Evolutionary conservation across 2,329 filamentous ascomycete genomes (phyloP), one percentile per base, ranked within the genome.

Genomic region (Aspergillus pseudotamarii): DNA sequence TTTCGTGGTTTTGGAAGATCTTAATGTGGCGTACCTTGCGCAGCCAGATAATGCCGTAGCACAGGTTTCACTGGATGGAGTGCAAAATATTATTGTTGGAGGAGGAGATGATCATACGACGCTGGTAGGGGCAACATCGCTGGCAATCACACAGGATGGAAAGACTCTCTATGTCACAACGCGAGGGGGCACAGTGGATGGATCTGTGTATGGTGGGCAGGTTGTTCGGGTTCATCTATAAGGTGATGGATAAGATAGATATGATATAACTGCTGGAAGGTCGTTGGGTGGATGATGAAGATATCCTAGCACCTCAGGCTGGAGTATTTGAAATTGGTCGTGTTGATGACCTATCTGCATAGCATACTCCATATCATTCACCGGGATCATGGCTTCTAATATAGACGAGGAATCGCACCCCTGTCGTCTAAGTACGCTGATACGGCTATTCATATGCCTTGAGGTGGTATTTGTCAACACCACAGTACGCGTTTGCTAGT

Each of bases 21-120:
- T 46, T 36, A 62, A 64, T 2, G 41, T 58, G 14, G 65, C 59
- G 32, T 69, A 68, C 34, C 55, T 68, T 32, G 64, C 63, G 19
- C 63, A 63, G 51, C 53, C 58, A 8, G 48, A 57, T 16, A 58
- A 64, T 48, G 32, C 59, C 3, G 38, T 68, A 14, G 61, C 55
- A 12, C 46, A 38, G 43, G 58, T 68, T 36, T 21, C 23, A 32
- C 46, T 57, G 1, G 50, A 63, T 60, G 66, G 66, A 6, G 43
- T 11, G 16, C 43, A 46, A 6, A 41, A 59, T n/a, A 58, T 32
- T 56, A 45, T 66, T 30, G 54, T 64, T 53, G 66, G 60, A 9
- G 66, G 60, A 12, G 56, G 56, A 5, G 12, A 23, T 21, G 59
- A 58, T 51, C 50, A 19, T 14, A 41, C 26, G 46, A 34, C 38